A percentile compares a stretch with the other conserved stretches of the same genome.
These are phyloP conservation scores for Symbiodinium natans DNA, from an alignment of 73 alveolate species.

Conservation along the genomic window DNA sequence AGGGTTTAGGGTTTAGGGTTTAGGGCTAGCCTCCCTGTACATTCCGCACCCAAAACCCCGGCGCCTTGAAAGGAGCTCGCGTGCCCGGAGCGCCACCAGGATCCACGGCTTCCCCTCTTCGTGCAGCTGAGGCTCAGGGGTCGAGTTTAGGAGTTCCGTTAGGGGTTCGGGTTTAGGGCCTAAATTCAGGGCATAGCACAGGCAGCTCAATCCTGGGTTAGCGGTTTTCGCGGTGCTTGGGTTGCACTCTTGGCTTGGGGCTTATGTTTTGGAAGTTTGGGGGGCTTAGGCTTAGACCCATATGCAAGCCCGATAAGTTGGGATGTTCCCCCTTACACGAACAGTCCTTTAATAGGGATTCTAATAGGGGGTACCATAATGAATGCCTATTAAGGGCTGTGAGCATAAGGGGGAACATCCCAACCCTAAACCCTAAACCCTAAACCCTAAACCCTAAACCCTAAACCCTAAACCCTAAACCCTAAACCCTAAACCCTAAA, in stretches of 20 bases:
- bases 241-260: background rate
- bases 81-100: constrained; percentile 79
- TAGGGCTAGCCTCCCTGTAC: no score
- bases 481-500: background rate
- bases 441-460: background rate
- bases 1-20: no score
- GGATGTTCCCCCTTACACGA: no score
- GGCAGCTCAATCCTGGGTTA: background rate
- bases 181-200: background rate
- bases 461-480: background rate
- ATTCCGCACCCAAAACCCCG: no score
- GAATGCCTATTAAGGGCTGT: background rate
- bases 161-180: background rate
- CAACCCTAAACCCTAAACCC: background rate
- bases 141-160: background rate
- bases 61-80: constrained; percentile 20
- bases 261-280: background rate
- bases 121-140: constrained; percentile 31
- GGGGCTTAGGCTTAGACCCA: no score
- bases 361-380: no score
- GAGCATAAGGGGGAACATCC: background rate
- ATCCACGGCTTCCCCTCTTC: constrained; percentile 76
- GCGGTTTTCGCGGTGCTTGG: background rate
- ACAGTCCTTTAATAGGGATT: no score
- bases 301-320: background rate